phyloP scores from a whole-genome alignment of 2,329 filamentous ascomycete genomes.

The Fusarium scirpi region DNA sequence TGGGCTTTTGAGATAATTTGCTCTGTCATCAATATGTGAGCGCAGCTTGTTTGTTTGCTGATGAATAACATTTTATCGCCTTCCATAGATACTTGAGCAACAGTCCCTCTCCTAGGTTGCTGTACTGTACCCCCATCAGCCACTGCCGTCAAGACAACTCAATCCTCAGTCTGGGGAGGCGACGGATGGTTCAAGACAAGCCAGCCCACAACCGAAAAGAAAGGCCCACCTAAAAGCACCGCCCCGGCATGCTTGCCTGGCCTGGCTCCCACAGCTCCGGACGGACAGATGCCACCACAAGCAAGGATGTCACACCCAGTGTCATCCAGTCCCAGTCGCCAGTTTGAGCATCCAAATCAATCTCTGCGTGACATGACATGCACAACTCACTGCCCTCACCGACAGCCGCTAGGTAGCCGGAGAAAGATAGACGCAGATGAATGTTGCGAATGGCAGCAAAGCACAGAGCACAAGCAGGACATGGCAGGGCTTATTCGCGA shows the following conservation, averaged over 20 bases:
- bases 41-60: background rate
- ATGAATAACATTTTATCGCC: background rate
- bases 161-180: constrained; percentile 31
- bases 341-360: constrained; percentile 28
- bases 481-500: constrained; percentile 6
- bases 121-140: background rate
- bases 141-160: constrained; percentile 15
- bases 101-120: background rate
- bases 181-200: constrained; percentile 36
- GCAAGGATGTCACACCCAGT: constrained; percentile 40
- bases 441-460: constrained; percentile 7
- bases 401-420: constrained; percentile 26
- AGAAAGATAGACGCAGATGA: constrained; percentile 21
- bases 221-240: constrained; percentile 44
- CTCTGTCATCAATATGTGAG: background rate
- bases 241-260: constrained; percentile 41
- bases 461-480: constrained; percentile 3
- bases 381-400: constrained; percentile 39
- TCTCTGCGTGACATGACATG: constrained; percentile 47
- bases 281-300: constrained; percentile 42
- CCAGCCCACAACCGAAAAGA: constrained; percentile 27
- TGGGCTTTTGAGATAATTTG: constrained; percentile 7
- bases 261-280: constrained; percentile 41
- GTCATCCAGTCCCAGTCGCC: constrained; percentile 20
- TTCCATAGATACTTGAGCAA: background rate